Evolutionary conservation across 352 stramenopile genomes (phyloP), one percentile per base, ranked within the genome.

Genomic region (Thalassiosira mediterranea): DNA sequence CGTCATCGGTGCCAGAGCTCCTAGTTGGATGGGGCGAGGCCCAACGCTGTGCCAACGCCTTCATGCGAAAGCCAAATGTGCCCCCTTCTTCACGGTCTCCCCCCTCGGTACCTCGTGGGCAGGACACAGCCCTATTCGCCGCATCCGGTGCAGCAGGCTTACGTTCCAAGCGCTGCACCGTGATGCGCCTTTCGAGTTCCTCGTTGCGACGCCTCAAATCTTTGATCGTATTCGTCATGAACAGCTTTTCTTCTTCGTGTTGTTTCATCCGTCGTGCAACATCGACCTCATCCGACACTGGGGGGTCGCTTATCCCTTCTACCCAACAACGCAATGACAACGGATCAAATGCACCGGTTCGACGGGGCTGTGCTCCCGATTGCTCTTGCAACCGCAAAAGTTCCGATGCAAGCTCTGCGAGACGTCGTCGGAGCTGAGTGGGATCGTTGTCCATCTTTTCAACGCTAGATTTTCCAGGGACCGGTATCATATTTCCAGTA

Each of bases 121-220:
- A 11, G n/a, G 67, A 76, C 26, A n/a, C 10, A 29, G 21, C 31
- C 32, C 37, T 57, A 17, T 37, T 57, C 13, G 46, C 56, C n/a
- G n/a, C n/a, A n/a, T n/a, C n/a, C n/a, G n/a, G n/a, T n/a, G n/a
- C n/a, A n/a, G n/a, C n/a, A n/a, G n/a, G n/a, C n/a, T n/a, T n/a
- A n/a, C n/a, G n/a, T n/a, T n/a, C n/a, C 53, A 71, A 63, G 15
- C 32, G 48, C 32, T 72, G 61, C 53, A 76, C 34, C 11, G 52
- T 54, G 17, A 76, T 48, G 25, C 38, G 54, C 44, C 65, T 52
- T 40, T 76, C 64, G 31, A 81, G 52, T 26, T 81, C 72, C 49
- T 81, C 72, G 28, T 81, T 81, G n/a, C 59, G 44, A 53, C 64
- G 52, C 32, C 42, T 51, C 40, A 81, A 67, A 51, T 81, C 65